A percentile compares a stretch with the other conserved stretches of the same genome.
Conservation (phyloP, 2,329 filamentous ascomycete genomes). For the Diaporthe sp. region DNA sequence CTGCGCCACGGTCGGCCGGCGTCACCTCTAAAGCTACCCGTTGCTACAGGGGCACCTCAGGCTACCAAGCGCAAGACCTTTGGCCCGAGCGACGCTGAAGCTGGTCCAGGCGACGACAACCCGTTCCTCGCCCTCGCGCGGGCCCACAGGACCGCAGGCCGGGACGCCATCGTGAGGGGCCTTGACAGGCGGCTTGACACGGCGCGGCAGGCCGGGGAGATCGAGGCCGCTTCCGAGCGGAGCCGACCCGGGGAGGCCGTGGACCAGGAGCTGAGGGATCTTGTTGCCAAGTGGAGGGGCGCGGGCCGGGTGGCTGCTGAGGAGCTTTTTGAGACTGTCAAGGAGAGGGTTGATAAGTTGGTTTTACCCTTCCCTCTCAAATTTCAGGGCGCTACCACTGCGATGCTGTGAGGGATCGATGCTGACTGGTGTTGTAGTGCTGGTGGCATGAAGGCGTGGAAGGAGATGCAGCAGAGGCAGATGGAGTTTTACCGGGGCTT, state of each 20-base stretch:
- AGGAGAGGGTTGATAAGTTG: slow-evolving; percentile 39
- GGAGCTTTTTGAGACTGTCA: slow-evolving; percentile 41
- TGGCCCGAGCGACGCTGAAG: background rate
- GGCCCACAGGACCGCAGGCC: slow-evolving; percentile 14
- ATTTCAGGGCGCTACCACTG: no score
- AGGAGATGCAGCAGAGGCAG: slow-evolving; percentile 37
- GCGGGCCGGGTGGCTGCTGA: slow-evolving; percentile 75
- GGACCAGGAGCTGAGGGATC: slow-evolving; percentile 66
- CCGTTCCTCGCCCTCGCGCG: slow-evolving; percentile 37
- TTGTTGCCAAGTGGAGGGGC: slow-evolving; percentile 72
- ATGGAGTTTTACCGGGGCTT: slow-evolving; percentile 33
- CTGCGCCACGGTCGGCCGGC: background rate
- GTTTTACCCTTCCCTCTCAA: background rate
- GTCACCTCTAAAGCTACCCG: background rate
- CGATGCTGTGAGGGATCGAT: background rate
- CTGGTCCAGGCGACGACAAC: slow-evolving; percentile 32
- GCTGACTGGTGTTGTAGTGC: slow-evolving; percentile 8
- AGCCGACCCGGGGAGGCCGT: slow-evolving; percentile 39
- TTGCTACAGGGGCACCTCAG: background rate
- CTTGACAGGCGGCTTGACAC: slow-evolving; percentile 49
- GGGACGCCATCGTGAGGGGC: slow-evolving; percentile 36
- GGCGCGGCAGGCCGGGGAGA: slow-evolving; percentile 62
- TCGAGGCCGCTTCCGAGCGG: slow-evolving; percentile 52
- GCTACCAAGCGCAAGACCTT: background rate
- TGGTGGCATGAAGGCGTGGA: slow-evolving; percentile 34